Percentiles rank a stretch among this genome's conserved stretches.
Evolutionary conservation across 257 asterid species (phyloP).

Genomic region (Hygrophila difformis): DNA sequence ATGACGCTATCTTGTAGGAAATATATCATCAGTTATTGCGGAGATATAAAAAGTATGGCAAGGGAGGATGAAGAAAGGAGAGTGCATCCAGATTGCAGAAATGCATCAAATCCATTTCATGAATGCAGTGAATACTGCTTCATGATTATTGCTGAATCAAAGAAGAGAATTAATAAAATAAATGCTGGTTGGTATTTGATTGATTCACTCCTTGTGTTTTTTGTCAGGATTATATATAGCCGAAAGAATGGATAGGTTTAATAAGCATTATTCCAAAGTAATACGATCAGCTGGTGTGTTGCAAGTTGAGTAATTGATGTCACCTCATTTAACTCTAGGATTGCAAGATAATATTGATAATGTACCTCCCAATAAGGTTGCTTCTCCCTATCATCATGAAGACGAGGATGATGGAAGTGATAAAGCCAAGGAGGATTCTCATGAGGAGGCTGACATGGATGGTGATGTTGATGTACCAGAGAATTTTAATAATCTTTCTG

Average conservation of each 20-base stretch:
- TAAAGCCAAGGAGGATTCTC: constrained; percentile 21
- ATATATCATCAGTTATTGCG: background rate
- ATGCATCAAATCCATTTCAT: constrained; percentile 58
- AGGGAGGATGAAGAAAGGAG: constrained; percentile 32
- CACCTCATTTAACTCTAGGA: constrained; percentile 14
- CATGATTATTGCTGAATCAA: constrained; percentile 45
- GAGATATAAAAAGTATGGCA: background rate
- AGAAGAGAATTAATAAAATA: constrained; percentile 21
- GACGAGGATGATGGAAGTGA: constrained; percentile 25
- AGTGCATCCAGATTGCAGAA: constrained; percentile 66
- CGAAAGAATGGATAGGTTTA: too few relatives aligned
- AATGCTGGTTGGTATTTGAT: constrained; percentile 26
- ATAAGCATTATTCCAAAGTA: too few relatives aligned
- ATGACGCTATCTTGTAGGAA: background rate
- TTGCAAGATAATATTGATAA: constrained; percentile 17
- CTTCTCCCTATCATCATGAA: constrained; percentile 26
- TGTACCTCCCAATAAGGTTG: constrained; percentile 16
- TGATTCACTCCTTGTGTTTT: background rate
- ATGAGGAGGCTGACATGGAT: constrained; percentile 29
- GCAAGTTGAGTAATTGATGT: background rate
- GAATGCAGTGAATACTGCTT: constrained; percentile 66
- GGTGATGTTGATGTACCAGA: constrained; percentile 26
- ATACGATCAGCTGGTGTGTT: background rate
- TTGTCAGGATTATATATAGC: background rate
- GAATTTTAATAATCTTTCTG: constrained; percentile 46